phyloP scores from a whole-genome alignment of 225 moss, liverwort and hornwort species.

The Takakia lepidozioides region DNA sequence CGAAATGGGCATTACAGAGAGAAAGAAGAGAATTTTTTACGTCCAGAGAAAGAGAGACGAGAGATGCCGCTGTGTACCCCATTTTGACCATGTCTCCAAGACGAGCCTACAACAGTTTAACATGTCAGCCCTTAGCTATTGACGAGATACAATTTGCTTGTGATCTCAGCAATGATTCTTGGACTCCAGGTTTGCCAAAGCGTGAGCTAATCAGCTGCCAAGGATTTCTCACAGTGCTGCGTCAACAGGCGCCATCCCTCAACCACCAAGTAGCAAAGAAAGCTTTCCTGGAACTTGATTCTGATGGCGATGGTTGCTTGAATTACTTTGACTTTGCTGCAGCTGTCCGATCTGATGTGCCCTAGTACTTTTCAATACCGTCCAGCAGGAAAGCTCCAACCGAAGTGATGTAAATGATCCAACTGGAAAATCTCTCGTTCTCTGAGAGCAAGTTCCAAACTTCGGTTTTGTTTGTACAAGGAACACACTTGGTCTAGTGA shows the following conservation, averaged over 20 bases:
- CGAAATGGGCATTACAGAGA: too few relatives aligned
- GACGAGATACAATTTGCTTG: background rate
- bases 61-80: too few relatives aligned
- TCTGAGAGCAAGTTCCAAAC: too few relatives aligned
- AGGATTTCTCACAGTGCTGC: slow-evolving; percentile 7
- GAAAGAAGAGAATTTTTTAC: too few relatives aligned
- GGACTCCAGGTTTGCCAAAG: background rate
- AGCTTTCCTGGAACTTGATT: slow-evolving; percentile 31
- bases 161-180: background rate
- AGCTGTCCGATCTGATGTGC: slow-evolving; percentile 32
- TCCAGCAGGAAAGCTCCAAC: too few relatives aligned
- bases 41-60: too few relatives aligned
- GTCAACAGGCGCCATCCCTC: slow-evolving; percentile 19
- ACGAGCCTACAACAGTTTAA: background rate
- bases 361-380: too few relatives aligned
- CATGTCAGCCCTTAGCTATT: too few relatives aligned
- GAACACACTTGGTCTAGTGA: too few relatives aligned
- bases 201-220: slow-evolving; percentile 17
- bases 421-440: too few relatives aligned
- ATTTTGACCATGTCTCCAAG: background rate
- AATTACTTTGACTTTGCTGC: slow-evolving; percentile 21
- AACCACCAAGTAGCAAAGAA: slow-evolving; percentile 12
- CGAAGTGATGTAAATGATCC: too few relatives aligned
- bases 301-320: slow-evolving; percentile 23
- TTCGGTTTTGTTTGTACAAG: too few relatives aligned